phyloP scores from a whole-genome alignment of 352 stramenopile genomes.

The Plasmopara viticola region DNA sequence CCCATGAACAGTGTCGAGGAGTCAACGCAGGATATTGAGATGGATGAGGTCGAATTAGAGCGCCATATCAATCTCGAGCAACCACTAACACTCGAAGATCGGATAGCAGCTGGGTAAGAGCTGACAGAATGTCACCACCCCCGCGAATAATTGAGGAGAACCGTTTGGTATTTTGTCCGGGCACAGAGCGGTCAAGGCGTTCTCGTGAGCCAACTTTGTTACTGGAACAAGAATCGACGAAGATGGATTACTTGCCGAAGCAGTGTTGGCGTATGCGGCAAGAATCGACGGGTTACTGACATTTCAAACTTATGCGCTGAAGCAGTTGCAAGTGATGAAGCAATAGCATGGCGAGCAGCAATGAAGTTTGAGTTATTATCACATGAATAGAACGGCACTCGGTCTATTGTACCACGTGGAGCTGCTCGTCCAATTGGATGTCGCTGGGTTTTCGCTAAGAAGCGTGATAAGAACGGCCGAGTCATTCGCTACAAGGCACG shows the following conservation, averaged over 20 bases:
- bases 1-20: not conserved
- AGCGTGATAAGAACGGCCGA: too few species aligned
- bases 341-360: too few species aligned
- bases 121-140: slow-evolving; percentile 2
- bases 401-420: too few species aligned
- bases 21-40: slow-evolving; percentile 2
- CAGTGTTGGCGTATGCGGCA: slow-evolving; percentile 1
- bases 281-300: not conserved
- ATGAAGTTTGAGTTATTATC: too few species aligned
- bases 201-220: too few species aligned
- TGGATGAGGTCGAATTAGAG: slow-evolving; percentile 3
- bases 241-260: not conserved
- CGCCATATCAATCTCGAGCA: not conserved
- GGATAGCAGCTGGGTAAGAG: slow-evolving; percentile 1
- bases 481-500: too few species aligned
- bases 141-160: not conserved
- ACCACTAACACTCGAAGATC: too few species aligned
- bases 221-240: not conserved
- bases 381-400: too few species aligned
- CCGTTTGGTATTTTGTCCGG: not conserved
- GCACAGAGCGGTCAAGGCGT: not conserved
- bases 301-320: slow-evolving; percentile 2
- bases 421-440: too few species aligned
- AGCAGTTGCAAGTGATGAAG: slow-evolving; percentile 1
- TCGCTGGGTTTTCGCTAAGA: too few species aligned